Conservation (phyloP, 768 basidiomycete species). For the Sporobolomyces roseus region DNA sequence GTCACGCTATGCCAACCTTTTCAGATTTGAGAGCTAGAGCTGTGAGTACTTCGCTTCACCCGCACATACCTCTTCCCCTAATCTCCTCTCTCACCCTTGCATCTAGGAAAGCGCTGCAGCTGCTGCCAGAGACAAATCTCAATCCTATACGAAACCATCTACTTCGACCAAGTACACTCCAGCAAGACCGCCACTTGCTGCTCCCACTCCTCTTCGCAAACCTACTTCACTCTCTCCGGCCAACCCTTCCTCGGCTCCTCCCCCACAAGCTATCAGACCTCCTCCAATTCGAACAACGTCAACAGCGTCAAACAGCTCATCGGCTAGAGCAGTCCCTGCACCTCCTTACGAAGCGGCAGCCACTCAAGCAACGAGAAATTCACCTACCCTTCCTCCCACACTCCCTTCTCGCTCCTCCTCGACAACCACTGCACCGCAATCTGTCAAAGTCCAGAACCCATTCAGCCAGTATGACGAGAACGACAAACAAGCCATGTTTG, state of each 20-base stretch:
- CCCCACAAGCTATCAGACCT: background rate
- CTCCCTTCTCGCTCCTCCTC: background rate
- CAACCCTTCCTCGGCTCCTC: background rate
- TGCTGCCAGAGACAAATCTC: background rate
- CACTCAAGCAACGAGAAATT: too few species aligned
- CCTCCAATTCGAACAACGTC: constrained; percentile 7
- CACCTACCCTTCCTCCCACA: background rate
- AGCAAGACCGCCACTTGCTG: background rate
- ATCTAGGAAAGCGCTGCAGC: constrained; percentile 19
- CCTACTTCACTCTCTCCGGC: background rate
- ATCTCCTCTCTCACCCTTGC: background rate
- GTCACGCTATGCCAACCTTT: constrained; percentile 7
- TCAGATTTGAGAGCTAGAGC: constrained; percentile 16
- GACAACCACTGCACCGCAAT: background rate
- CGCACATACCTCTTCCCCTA: background rate
- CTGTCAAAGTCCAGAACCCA: background rate
- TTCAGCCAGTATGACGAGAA: constrained; percentile 22
- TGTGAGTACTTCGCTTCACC: background rate
- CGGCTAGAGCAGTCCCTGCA: background rate
- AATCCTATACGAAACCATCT: background rate
- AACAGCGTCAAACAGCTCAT: background rate
- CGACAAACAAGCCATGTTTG: constrained; percentile 32
- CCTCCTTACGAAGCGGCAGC: background rate
- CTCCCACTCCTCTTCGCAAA: background rate
- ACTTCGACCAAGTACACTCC: constrained; percentile 9